phyloP scores from a whole-genome alignment of 1,284 basidiomycete genomes.

The Leccinum pachyderme region DNA sequence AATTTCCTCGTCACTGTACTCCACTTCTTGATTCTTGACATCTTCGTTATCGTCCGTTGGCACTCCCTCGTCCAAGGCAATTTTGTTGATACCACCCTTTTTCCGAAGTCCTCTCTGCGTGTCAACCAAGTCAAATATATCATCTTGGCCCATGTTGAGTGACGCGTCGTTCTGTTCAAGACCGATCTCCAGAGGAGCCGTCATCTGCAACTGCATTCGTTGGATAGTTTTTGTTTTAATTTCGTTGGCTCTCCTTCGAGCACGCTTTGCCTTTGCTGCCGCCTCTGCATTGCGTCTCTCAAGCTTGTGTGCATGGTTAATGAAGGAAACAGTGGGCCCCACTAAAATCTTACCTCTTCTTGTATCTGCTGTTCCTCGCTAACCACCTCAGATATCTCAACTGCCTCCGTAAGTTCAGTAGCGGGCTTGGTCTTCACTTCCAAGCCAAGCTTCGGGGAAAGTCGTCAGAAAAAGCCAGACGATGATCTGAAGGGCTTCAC shows the following conservation, averaged over 20 bases:
- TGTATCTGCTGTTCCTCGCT: constrained; percentile 89
- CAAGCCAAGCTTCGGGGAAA: constrained; percentile 61
- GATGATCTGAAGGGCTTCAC: constrained; percentile 36
- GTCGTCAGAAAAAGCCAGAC: constrained; percentile 4
- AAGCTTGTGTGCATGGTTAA: constrained; percentile 49
- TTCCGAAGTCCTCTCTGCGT: constrained; percentile 50
- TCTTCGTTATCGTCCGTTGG: constrained; percentile 33
- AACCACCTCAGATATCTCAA: constrained; percentile 71
- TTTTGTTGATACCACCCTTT: constrained; percentile 43
- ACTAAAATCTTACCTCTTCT: constrained; percentile 62
- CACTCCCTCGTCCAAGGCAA: constrained; percentile 53
- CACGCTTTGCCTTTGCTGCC: constrained; percentile 72
- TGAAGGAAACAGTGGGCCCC: constrained; percentile 1
- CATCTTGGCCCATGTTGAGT: constrained; percentile 69
- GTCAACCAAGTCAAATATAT: constrained; percentile 81
- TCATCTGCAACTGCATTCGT: constrained; percentile 98
- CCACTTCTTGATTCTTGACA: constrained; percentile 41
- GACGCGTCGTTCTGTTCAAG: constrained; percentile 80
- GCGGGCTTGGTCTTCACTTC: constrained; percentile 73
- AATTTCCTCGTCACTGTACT: constrained; percentile 48
- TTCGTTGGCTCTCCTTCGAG: constrained; percentile 88
- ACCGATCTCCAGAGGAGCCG: constrained; percentile 92
- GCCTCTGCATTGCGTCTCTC: constrained; percentile 83
- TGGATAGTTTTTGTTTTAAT: constrained; percentile 85
- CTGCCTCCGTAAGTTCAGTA: constrained; percentile 75